Evolutionary conservation across 805 yeast species (phyloP).

Genomic region (Saturnispora saitoi): DNA sequence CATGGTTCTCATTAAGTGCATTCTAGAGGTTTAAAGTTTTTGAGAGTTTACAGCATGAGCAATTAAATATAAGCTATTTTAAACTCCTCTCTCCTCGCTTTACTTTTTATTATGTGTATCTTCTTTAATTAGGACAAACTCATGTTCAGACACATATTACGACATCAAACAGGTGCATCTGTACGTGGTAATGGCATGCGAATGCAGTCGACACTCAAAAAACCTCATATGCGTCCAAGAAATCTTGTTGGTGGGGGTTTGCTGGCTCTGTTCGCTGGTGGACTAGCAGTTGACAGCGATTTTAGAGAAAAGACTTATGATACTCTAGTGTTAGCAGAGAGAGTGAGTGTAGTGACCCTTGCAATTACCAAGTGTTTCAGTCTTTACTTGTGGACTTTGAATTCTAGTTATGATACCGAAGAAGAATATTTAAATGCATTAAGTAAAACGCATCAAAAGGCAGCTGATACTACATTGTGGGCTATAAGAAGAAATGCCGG

Average conservation of each 20-base stretch:
- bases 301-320: constrained; percentile 31
- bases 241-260: constrained; percentile 10
- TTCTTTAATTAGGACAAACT: neutral
- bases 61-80: neutral
- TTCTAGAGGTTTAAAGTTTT: neutral
- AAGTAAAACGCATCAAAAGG: constrained; percentile 56
- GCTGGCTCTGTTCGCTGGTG: constrained; percentile 15
- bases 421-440: constrained; percentile 48
- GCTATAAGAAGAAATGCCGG: constrained; percentile 89
- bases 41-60: neutral
- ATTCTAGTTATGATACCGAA: constrained; percentile 29
- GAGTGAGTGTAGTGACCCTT: constrained; percentile 53
- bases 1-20: constrained; percentile 3
- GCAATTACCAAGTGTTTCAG: constrained; percentile 71
- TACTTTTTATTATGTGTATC: neutral
- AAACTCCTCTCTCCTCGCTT: neutral
- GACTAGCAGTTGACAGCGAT: constrained; percentile 27
- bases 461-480: constrained; percentile 68
- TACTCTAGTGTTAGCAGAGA: constrained; percentile 30
- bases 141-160: constrained; percentile 1
- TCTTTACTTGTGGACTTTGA: constrained; percentile 53
- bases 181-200: neutral
- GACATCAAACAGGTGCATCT: neutral
- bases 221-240: neutral
- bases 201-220: neutral